A percentile compares a stretch with the other conserved stretches of the same genome.
Conservation (phyloP, 352 stramenopile genomes). For the Elongisporangium senticosum region DNA sequence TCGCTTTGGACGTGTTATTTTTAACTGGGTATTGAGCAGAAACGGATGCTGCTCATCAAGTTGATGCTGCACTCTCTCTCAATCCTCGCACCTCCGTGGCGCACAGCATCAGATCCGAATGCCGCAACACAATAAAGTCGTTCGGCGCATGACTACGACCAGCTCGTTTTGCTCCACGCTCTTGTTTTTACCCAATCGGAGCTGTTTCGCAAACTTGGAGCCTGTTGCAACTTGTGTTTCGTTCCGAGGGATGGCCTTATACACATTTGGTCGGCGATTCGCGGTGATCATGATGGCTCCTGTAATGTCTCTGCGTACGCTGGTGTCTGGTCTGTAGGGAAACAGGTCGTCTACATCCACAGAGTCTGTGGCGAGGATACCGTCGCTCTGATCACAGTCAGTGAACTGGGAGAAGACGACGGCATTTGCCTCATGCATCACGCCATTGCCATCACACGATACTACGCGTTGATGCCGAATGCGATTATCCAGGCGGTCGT, state of each 20-base stretch:
- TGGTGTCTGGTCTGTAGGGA: constrained; percentile 33
- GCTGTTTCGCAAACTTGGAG: background rate
- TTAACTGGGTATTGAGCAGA: too few species aligned
- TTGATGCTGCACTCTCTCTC: background rate
- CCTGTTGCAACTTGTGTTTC: background rate
- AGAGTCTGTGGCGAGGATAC: constrained; percentile 29
- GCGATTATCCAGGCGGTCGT: constrained; percentile 34
- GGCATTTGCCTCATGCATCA: constrained; percentile 45
- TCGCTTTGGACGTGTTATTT: too few species aligned
- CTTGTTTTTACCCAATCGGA: background rate
- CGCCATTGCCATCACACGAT: constrained; percentile 26
- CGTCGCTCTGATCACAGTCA: constrained; percentile 10
- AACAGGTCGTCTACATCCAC: constrained; percentile 51
- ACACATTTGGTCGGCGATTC: too few species aligned
- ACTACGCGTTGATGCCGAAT: constrained; percentile 52
- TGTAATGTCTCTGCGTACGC: constrained; percentile 43
- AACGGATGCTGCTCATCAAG: too few species aligned
- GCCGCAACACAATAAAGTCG: constrained; percentile 29
- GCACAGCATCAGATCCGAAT: constrained; percentile 18
- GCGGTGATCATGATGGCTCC: constrained; percentile 33
- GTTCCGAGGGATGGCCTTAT: too few species aligned
- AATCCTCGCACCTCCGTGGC: constrained; percentile 6
- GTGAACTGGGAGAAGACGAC: constrained; percentile 40
- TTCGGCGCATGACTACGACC: constrained; percentile 23
- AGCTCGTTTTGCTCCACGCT: constrained; percentile 14